Evolutionary conservation across 2,329 filamentous ascomycete species (phyloP), one percentile per base, ranked within the genome.

Genomic region (Penicillium sp.): DNA sequence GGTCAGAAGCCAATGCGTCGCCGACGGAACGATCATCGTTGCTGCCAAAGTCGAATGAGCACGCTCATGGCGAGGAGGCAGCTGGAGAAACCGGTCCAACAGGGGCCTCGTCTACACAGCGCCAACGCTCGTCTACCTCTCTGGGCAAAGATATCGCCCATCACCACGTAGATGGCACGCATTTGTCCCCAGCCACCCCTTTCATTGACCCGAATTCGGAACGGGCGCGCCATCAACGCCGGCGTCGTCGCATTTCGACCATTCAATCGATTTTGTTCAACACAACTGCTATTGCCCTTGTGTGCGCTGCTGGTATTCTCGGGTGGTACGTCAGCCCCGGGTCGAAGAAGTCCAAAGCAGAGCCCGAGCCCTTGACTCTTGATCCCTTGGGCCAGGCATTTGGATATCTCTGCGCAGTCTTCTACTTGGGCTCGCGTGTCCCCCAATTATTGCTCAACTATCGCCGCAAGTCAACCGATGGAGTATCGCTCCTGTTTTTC

Each of bases 391-490:
- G 93, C 43, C 93, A 98, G 65, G 74, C 95, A 41, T 97, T 95
- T 60, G 93, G 93, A 34, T 97, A 95, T 71, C 77, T 97, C 41
- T 97, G 91, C 71, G 90, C 93, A 2, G 75, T 82, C 1, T 77
- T 96, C 4, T 97, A 98, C 64, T 86, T 97, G 9, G 88, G 88
- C 24, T 93, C 87, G 0, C 85, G 93, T 7, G 71, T 97, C 5
- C 93, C 93, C 0, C 93, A 98, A 72, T 77, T 98, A 1, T 76
- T 96, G 6, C 81, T 97, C 45, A 98, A 97, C 69, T 95, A 88
- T 73, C 82, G 88, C 18, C 85, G 93, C 53, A 95, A 95, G 73
- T 90, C 85, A 38, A 96, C 90, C 1, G 90, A 97, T 47, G 93
- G 93, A 3, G 85, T 98, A 18, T 91, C 87, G 55, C 83, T 96